These are phyloP conservation scores for Vaccinium vitisidaea DNA, from an alignment of 148 eudicot species.

Conservation along the genomic window DNA sequence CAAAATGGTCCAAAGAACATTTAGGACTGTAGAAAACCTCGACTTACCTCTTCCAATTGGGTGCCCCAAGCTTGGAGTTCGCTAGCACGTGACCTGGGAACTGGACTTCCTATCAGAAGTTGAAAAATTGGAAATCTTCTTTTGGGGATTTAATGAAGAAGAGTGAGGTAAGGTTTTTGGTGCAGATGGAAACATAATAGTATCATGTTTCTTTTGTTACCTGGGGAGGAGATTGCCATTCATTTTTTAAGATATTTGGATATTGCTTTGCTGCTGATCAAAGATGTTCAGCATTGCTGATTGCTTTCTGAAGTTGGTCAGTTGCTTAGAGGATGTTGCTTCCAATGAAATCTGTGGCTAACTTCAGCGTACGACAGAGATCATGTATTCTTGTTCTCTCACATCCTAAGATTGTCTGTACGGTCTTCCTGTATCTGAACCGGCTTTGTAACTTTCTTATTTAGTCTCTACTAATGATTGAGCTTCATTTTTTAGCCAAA, in stretches of 20 bases:
- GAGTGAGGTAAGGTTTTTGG: neutral
- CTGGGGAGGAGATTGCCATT: neutral
- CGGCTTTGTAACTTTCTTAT: neutral
- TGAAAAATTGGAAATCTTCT: neutral
- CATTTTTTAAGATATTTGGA: neutral
- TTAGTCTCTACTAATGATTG: neutral
- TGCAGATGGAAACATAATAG: neutral
- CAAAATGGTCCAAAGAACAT: slow-evolving; percentile 76
- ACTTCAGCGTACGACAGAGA: neutral
- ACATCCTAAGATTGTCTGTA: neutral
- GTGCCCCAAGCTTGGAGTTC: slow-evolving; percentile 73
- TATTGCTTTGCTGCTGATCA: neutral
- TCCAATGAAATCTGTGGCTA: neutral
- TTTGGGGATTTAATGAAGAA: neutral
- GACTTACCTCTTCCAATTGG: slow-evolving; percentile 82
- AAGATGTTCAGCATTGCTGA: slow-evolving; percentile 3
- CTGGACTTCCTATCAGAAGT: neutral
- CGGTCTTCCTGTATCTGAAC: neutral
- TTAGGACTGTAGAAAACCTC: slow-evolving; percentile 73
- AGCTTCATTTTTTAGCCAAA: neutral
- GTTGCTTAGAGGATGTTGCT: neutral
- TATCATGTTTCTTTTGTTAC: neutral
- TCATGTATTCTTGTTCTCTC: neutral
- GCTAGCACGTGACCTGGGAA: slow-evolving; percentile 19
- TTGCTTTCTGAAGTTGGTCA: neutral